Evolutionary conservation across 768 basidiomycete species (phyloP).

Genomic region (Strobilomyces dryophilus): DNA sequence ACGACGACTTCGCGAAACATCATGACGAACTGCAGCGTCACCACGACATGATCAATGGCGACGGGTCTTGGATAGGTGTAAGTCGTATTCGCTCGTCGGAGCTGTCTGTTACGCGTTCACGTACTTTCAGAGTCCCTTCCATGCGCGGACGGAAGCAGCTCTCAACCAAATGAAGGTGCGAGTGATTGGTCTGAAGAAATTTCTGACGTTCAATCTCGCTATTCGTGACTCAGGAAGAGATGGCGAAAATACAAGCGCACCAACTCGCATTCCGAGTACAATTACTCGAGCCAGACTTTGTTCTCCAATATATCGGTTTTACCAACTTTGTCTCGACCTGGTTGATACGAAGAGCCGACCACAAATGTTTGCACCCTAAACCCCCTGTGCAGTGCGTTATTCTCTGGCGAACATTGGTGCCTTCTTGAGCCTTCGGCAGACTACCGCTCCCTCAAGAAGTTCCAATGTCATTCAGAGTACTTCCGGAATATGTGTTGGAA

Average conservation of each 20-base stretch:
- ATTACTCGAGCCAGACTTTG: conserved; percentile 80
- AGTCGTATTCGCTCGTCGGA: conserved; percentile 22
- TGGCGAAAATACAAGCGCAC: conserved; percentile 63
- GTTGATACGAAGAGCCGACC: conserved; percentile 89
- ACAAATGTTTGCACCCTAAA: conserved; percentile 70
- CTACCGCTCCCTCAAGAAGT: conserved; percentile 84
- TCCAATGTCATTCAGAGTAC: conserved; percentile 76
- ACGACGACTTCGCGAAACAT: conserved; percentile 70
- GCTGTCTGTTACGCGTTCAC: neutral
- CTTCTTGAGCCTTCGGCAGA: conserved; percentile 37
- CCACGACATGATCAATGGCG: conserved; percentile 68
- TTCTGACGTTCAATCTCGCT: neutral
- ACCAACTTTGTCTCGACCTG: conserved; percentile 90
- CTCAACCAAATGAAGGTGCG: conserved; percentile 76
- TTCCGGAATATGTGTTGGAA: conserved; percentile 93
- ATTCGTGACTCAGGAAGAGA: conserved; percentile 49
- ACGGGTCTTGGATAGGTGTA: conserved; percentile 82
- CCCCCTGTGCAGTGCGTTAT: conserved; percentile 58
- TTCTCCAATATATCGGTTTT: conserved; percentile 75
- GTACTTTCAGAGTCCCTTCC: conserved; percentile 53
- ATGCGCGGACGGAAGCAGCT: conserved; percentile 72
- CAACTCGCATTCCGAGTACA: conserved; percentile 83
- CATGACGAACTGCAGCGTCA: conserved; percentile 74
- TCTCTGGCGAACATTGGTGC: neutral
- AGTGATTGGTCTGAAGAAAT: neutral